A percentile compares a stretch with the other conserved stretches of the same genome.
These are phyloP conservation scores for Cyclanthera cordifolia DNA, from an alignment of 306 rosid species.

Conservation along the genomic window DNA sequence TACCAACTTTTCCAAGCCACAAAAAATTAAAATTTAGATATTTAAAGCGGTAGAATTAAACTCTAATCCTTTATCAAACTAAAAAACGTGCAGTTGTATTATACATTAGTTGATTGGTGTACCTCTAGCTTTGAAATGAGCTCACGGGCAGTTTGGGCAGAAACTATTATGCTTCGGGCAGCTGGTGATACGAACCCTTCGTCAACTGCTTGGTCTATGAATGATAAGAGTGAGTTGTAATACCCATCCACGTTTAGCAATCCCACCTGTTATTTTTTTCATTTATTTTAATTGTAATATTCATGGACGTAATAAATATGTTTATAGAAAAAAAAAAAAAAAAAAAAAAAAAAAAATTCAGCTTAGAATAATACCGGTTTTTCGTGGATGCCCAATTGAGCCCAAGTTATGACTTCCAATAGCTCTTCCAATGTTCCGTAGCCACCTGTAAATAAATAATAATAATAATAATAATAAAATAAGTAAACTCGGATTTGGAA, in stretches of 20 bases:
- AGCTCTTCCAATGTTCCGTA: constrained; percentile 89
- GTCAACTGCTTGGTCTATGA: constrained; percentile 93
- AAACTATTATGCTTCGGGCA: constrained; percentile 92
- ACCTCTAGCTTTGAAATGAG: constrained; percentile 95
- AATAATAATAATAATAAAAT: too few species aligned
- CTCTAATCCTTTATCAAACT: too few species aligned
- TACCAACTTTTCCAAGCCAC: too few species aligned
- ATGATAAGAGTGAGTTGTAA: constrained; percentile 71
- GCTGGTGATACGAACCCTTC: constrained; percentile 83
- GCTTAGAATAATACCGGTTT: too few species aligned
- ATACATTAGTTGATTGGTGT: neutral
- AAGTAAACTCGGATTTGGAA: too few species aligned
- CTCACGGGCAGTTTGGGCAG: constrained; percentile 91
- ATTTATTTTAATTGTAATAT: neutral
- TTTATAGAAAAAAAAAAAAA: too few species aligned
- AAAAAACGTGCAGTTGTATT: too few species aligned
- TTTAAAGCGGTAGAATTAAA: too few species aligned
- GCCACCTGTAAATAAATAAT: constrained; percentile 39
- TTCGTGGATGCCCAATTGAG: constrained; percentile 85
- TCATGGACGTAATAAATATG: too few species aligned
- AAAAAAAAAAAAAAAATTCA: too few species aligned
- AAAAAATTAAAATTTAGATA: too few species aligned
- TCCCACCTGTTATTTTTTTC: constrained; percentile 83
- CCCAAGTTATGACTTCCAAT: constrained; percentile 84
- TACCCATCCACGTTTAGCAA: constrained; percentile 89